Conservation (phyloP, 371 early-diverging fungal genomes). For the Blakeslea trispora region DNA sequence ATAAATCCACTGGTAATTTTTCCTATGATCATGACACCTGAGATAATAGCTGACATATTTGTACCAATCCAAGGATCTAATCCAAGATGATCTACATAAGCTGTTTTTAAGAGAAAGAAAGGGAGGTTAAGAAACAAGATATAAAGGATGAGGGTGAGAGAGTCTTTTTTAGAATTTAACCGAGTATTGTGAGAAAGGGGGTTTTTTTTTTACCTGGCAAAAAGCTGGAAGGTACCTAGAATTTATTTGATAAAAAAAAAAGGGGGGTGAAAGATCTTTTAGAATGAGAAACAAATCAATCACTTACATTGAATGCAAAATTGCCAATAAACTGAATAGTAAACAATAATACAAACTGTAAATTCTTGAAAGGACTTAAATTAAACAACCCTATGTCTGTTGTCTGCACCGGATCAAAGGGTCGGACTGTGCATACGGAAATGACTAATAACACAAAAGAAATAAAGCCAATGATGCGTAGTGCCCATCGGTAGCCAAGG, state of each 20-base stretch:
- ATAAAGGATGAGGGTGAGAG: too few relatives aligned
- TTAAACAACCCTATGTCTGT: conserved; percentile 19
- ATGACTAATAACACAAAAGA: conserved; percentile 50
- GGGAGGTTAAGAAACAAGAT: background rate
- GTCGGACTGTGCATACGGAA: conserved; percentile 47
- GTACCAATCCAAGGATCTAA: conserved; percentile 35
- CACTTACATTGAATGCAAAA: too few relatives aligned
- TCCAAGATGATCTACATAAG: conserved; percentile 38
- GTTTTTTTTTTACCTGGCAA: too few relatives aligned
- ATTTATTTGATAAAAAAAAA: too few relatives aligned
- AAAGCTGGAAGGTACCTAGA: conserved; percentile 18
- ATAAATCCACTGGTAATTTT: conserved; percentile 53
- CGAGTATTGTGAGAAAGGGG: too few relatives aligned
- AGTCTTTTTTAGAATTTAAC: too few relatives aligned
- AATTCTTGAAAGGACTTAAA: conserved; percentile 36
- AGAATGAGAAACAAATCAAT: too few relatives aligned
- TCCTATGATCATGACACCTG: conserved; percentile 55
- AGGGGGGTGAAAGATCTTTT: too few relatives aligned
- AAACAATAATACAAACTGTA: conserved; percentile 36
- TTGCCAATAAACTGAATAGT: conserved; percentile 36
- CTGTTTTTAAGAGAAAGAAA: conserved; percentile 15
- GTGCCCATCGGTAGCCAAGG: conserved; percentile 30
- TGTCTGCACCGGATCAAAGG: conserved; percentile 37
- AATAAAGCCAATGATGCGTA: conserved; percentile 52
- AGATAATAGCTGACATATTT: conserved; percentile 50